Base-by-base conservation (phyloP, 225 moss, liverwort and hornwort species). In the Takakia lepidozioides region DNA sequence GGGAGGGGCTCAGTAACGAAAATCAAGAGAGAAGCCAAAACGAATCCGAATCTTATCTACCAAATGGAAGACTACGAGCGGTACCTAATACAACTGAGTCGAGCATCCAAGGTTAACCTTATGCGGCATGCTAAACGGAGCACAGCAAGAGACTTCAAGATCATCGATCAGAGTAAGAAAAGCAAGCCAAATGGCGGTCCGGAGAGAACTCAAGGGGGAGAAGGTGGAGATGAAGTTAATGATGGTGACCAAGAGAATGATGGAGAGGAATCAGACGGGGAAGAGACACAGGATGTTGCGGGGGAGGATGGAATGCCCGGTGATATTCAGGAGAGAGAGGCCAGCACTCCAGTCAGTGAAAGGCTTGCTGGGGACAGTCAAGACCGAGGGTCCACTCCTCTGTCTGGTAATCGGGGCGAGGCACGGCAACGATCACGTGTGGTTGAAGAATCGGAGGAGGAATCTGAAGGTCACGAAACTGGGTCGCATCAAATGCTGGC, bases 101-200 rank as follows among this genome's bases (percentile, higher is more conserved):
- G 83, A 44, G 66, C 78, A 18, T 77, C 81, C 20, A 86, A 91
- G 73, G 72, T 91, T 42, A 91, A 91, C 47, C 70, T 91, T 5
- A 65, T 91, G 72, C 76, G 83, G 25, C 73, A 68, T 61, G 90
- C 90, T 16, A 91, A 91, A 68, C 80, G 90, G 48, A 91, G 90
- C 66, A 91, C 90, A 21, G 86, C 86, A 19, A 83, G 90, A 54
- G 90, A 91, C 67, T 91, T 91, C 61, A 86, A 76, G 58, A 91
- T 91, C 40, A 42, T 61, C 38, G 86, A 75, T 49, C 56, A 49
- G 32, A 63, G 49, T 35, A 78, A 76, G 66, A 76, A 76, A 51
- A 36, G 46, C 50, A 70, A 63, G 45, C 54, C 70, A 29, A 74
- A 74, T 18, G 70, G n/a, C n/a, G n/a, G n/a, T n/a, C n/a, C n/a